Evolutionary conservation across 2,329 filamentous ascomycete genomes (phyloP), one percentile per base, ranked within the genome.

Genomic region (Ceratocystis harringtonii): DNA sequence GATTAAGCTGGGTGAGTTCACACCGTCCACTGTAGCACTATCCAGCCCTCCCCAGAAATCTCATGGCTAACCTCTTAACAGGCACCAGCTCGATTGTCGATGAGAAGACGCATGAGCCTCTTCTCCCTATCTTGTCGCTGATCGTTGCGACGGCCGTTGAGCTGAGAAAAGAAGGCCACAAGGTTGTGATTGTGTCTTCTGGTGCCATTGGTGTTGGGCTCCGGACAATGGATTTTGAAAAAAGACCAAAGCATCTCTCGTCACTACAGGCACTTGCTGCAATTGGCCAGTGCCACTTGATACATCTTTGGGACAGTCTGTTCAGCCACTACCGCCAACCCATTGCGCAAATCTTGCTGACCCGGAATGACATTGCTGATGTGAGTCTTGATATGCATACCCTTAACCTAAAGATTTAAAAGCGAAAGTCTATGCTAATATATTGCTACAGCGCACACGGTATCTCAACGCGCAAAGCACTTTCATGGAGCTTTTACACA

Each of bases 1-100:
- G 71, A 92, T 95, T 72, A 95, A 95, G 78, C 83, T 95, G 69
- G 90, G 90, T 94, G 81, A 74, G 81, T 74, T 22, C 48, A 52
- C 48, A 52, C 8, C 19, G 19, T 25, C n/a, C 3, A 12, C 36
- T 41, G 10, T 41, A 41, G 36, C 36, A 41, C 10, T 41, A 12
- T 30, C n/a, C n/a, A 30, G 36, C 2, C 28, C 22, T 32, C 52
- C 19, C 10, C 50, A 55, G 45, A 17, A 25, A 15, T 25, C 8
- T 30, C 12, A 15, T 17, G 15, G 36, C 62, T 63, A 41, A 63
- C 32, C 60, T 41, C 50, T 63, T 66, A 67, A 68, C 70, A 99
- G 94, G 94, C 71, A 97, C 94, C 60, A 96, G 91, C 75, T 97
- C 94, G n/a, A 97, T 99, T 70, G 92, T 99, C 69, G 90, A 97